Evolutionary conservation across 768 basidiomycete species (phyloP), one percentile per base, ranked within the genome.

Genomic region (Tylopilus plumbeoviolaceoides): DNA sequence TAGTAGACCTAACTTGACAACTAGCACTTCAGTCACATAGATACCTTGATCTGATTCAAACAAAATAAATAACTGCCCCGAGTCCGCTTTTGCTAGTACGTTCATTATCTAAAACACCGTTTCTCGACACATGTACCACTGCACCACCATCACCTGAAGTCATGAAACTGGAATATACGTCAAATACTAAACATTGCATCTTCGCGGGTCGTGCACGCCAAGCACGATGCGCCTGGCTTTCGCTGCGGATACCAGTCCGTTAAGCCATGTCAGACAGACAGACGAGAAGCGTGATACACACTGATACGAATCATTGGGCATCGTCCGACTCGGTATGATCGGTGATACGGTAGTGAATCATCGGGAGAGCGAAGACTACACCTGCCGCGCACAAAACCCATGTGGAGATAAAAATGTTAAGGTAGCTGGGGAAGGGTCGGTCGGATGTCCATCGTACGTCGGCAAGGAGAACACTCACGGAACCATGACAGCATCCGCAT

Each of bases 371-470:
- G 55, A 79, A 85, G 43, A 82, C 31, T 17, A 89, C 74, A 5
- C 87, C 86, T 0, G 75, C 80, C 33, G 79, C 78, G 42, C 87
- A 79, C 27, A 89, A 73, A n/a, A 73, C 74, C 87, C 87, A 89
- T 0, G 87, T 87, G 18, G 85, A 85, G 53, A 84, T 61, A 62
- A 89, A 87, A 31, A 89, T 76, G 59, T 78, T 85, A 81, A 87
- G 83, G 68, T 77, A 89, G 25, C 71, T 73, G 59, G 28, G 10
- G n/a, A 47, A 47, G 48, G 11, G 23, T 44, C 47, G 21, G 27
- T 44, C 47, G 21, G 48, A 21, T 42, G 15, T 39, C 2, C 20
- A 48, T 46, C 20, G 28, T 41, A 25, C n/a, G 28, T 45, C 18
- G 18, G 18, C 38, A 39, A 35, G 46, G 18, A 50, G 17, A 50